A percentile compares a stretch with the other conserved stretches of the same genome.
Conservation (phyloP, 768 basidiomycete species). For the Naganishia friedmannii region DNA sequence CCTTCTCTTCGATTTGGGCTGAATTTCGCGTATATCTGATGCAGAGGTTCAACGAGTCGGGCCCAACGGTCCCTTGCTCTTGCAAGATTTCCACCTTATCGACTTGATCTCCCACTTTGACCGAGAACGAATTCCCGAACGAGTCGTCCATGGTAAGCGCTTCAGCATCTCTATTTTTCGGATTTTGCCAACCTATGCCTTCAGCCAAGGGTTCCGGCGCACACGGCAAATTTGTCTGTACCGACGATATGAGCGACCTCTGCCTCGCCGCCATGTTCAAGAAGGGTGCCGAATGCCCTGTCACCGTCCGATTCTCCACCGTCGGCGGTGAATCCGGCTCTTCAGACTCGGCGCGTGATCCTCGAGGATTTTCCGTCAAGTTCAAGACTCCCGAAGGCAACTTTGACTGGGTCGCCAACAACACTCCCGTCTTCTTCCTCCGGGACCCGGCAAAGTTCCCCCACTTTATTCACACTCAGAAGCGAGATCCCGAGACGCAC, state of each 20-base stretch:
- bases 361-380: slow-evolving; percentile 56
- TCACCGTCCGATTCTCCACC: slow-evolving; percentile 53
- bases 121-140: slow-evolving; percentile 49
- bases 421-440: slow-evolving; percentile 45
- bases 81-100: slow-evolving; percentile 71
- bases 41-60: slow-evolving; percentile 70
- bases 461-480: slow-evolving; percentile 57
- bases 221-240: slow-evolving; percentile 54
- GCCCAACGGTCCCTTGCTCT: slow-evolving; percentile 71
- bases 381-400: slow-evolving; percentile 55
- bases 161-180: background rate
- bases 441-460: slow-evolving; percentile 53
- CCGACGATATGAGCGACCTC: slow-evolving; percentile 53
- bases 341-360: slow-evolving; percentile 54
- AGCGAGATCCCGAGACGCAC: slow-evolving; percentile 79
- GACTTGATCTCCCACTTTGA: slow-evolving; percentile 78
- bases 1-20: background rate
- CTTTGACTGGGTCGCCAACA: slow-evolving; percentile 54
- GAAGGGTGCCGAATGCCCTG: slow-evolving; percentile 51
- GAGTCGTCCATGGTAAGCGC: slow-evolving; percentile 52
- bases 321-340: slow-evolving; percentile 57
- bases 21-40: background rate
- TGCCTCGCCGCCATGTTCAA: slow-evolving; percentile 53
- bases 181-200: slow-evolving; percentile 50
- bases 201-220: slow-evolving; percentile 57